These are phyloP conservation scores for Apiospora hydei DNA, from an alignment of 2,329 filamentous ascomycete species.

Conservation along the genomic window DNA sequence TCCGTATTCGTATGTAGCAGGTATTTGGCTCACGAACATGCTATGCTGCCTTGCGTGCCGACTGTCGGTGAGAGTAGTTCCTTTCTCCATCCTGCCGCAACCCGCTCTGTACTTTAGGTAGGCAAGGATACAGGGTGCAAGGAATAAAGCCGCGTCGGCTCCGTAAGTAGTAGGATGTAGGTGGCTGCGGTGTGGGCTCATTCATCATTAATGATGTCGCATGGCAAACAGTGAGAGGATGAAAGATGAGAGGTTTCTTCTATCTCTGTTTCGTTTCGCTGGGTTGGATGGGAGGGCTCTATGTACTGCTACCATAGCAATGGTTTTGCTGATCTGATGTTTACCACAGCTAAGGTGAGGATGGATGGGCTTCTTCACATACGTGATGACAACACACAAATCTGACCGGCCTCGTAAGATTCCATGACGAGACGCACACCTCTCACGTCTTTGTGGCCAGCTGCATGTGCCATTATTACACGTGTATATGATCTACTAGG, in stretches of 20 bases:
- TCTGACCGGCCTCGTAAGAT: slow-evolving; percentile 5
- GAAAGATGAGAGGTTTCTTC: background rate
- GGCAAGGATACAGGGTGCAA: no score
- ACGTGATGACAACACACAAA: background rate
- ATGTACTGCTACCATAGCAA: background rate
- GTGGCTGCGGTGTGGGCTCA: no score
- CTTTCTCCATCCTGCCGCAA: background rate
- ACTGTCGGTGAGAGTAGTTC: background rate
- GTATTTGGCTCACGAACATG: background rate
- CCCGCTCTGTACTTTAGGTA: no score
- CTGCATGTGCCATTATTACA: background rate
- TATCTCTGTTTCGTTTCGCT: background rate
- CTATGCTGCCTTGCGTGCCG: background rate
- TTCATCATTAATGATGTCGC: no score
- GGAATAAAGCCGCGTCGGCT: no score
- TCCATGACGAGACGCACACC: background rate
- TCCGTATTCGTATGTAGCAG: background rate
- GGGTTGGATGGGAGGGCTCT: background rate
- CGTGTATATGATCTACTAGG: background rate
- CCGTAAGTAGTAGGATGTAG: no score
- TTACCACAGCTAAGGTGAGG: background rate
- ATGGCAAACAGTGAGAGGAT: background rate
- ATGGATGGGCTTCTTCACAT: background rate
- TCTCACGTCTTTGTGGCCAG: background rate
- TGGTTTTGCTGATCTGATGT: background rate